Evolutionary conservation across 495 filamentous ascomycete species (phyloP), one percentile per base, ranked within the genome.

Genomic region (Aspergillus nanangensis): DNA sequence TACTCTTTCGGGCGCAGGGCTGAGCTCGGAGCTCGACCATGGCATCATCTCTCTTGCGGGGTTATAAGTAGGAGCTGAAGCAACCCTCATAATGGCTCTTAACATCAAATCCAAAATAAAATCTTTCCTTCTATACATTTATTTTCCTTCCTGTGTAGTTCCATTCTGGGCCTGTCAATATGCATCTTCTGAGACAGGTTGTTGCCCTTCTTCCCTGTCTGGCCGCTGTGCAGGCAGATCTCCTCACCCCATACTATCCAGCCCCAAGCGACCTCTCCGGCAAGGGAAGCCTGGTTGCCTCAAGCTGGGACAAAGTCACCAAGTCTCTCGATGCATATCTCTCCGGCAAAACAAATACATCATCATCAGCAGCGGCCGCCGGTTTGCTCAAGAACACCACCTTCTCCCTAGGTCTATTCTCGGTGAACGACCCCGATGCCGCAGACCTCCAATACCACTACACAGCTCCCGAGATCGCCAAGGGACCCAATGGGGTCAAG

Each of bases 401-500:
- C 15, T 75, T 75, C 48, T 75, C 72, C 3, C 40, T 64, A 10
- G 69, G 62, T 14, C 11, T 68, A 24, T 68, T 66, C 38, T 66
- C 65, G 4, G 39, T 68, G 1, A 60, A 69, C 40, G 69, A 74
- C 43, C 24, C 48, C 1, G 52, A 38, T 10, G 66, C 69, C 19
- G 23, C 49, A 19, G 46, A 33, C 8, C 52, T 73, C 3, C 72
- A 75, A 52, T 72, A 52, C 20, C 61, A 64, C 35, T 45, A 61
- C 38, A 50, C 55, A 3, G 18, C 50, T 10, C 44, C 51, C 14
- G 50, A 52, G 33, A 33, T 48, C 14, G 33, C 17, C 1, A 52
- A 47, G 7, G 5, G 7, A 29, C 5, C 5, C 5, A 5, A 29
- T 3, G 73, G 71, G 1, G 59, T 56, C n/a, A 57, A 58, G 3